Base-by-base conservation (phyloP, 129 eudicot genomes). In the Flaveria trinervia region DNA sequence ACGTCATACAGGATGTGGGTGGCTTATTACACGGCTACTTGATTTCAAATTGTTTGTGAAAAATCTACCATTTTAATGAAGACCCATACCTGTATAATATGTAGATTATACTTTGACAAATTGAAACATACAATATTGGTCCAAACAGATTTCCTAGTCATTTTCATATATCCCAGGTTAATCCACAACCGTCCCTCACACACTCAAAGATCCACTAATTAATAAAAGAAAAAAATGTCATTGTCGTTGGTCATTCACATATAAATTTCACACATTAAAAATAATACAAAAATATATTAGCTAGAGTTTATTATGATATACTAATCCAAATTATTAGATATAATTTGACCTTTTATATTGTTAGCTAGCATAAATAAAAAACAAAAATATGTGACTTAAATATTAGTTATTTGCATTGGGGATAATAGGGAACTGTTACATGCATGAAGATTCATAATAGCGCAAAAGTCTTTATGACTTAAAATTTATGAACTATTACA, bases 1-100 rank as follows among this genome's bases (percentile, higher is more conserved):
- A 72, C 71, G 72, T 71, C 83, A 79, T 71, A 61, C 72, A 79
- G 30, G 30, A 60, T 79, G 62, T 79, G 77, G 77, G 82, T 55
- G 72, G 51, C 77, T 72, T 69, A 45, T 52, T 36, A 36, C 41
- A 36, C 0, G 0, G 41, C 41, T 36, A 36, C 20, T 44, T 22
- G 46, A 67, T 8, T 52, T 77, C 23, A 30, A 33, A 30, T 66
- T 65, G 2, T 64, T 6, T 23, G 9, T 13, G 43, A 59, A 26
- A 51, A 51, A 30, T 15, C 65, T 76, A 76, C 48, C 44, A 68
- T 41, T 59, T 77, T 44, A 69, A 70, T 44, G 61, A 78, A 48
- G 49, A 68, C 71, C 43, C 39, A 61, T 61, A 56, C 14, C 0
- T 20, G 22, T 20, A 33, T 55, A 73, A 41, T 43, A 77, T 68